A percentile compares a stretch with the other conserved stretches of the same genome.
These are phyloP conservation scores for Ramaria sp. DNA, from an alignment of 768 basidiomycete species.

Conservation along the genomic window DNA sequence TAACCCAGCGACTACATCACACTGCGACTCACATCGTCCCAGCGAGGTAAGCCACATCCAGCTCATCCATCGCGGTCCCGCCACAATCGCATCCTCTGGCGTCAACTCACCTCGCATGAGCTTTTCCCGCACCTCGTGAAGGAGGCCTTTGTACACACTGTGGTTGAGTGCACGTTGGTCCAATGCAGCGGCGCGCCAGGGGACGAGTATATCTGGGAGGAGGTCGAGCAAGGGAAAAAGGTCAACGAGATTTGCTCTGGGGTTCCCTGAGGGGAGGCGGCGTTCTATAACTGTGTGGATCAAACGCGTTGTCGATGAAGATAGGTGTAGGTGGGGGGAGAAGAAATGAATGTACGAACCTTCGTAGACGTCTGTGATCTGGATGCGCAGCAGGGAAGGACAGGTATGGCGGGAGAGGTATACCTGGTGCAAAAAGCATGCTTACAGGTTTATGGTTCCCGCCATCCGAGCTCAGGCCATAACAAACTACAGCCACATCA, in stretches of 20 bases:
- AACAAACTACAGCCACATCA: not conserved
- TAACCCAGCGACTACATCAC: too few relatives aligned
- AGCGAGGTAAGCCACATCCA: conserved; percentile 34
- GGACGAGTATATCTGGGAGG: not conserved
- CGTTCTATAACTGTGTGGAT: not conserved
- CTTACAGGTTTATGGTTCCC: not conserved
- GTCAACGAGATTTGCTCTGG: not conserved
- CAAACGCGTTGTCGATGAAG: not conserved
- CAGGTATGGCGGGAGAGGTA: not conserved
- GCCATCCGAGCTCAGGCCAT: not conserved
- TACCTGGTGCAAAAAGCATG: too few relatives aligned
- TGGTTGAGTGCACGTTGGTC: conserved; percentile 24
- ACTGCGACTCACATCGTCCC: not conserved
- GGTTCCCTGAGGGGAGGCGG: not conserved
- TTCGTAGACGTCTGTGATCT: not conserved
- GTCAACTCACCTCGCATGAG: conserved; percentile 27
- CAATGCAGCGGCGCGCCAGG: not conserved
- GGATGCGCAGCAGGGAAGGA: not conserved
- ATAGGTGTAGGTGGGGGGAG: not conserved
- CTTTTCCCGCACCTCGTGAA: conserved; percentile 32
- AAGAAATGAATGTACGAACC: not conserved
- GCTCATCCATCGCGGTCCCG: conserved; percentile 29
- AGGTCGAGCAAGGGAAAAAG: not conserved
- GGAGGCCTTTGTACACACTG: conserved; percentile 27
- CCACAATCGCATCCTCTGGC: conserved; percentile 28